phyloP scores from a whole-genome alignment of 2,329 filamentous ascomycete species.

The Penicillium sumatraense region DNA sequence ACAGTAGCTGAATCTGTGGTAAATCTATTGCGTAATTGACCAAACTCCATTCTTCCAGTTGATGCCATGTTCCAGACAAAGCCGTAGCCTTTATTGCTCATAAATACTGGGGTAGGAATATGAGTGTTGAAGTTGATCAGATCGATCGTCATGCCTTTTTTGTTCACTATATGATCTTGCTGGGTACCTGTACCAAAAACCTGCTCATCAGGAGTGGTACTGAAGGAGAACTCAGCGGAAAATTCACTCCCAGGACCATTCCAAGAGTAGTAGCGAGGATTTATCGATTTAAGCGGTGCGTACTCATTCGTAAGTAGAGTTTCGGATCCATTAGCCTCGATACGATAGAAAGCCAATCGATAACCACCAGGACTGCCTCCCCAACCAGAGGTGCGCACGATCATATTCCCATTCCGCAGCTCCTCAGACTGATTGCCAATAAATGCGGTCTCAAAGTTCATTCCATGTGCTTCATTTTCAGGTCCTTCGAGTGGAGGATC shows the following conservation, averaged over 20 bases:
- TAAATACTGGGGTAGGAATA: conserved; percentile 63
- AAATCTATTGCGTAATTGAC: conserved; percentile 61
- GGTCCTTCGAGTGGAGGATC: conserved; percentile 46
- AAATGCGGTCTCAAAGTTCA: conserved; percentile 37
- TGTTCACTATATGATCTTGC: conserved; percentile 62
- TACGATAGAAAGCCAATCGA: conserved; percentile 40
- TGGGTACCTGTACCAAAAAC: conserved; percentile 70
- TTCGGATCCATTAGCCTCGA: conserved; percentile 39
- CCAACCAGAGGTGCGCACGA: conserved; percentile 39
- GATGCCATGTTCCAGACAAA: conserved; percentile 68
- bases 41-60: conserved; percentile 63
- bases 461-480: conserved; percentile 37
- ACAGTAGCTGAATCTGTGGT: conserved; percentile 59
- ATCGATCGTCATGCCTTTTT: conserved; percentile 65
- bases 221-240: conserved; percentile 41
- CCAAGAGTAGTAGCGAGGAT: conserved; percentile 43
- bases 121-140: conserved; percentile 69
- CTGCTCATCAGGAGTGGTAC: conserved; percentile 52
- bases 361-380: conserved; percentile 38
- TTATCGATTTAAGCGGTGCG: conserved; percentile 38
- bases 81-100: conserved; percentile 64
- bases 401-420: conserved; percentile 43
- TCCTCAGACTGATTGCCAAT: conserved; percentile 36
- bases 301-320: conserved; percentile 43
- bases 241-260: conserved; percentile 41